Evolutionary conservation across 305 asterid species (phyloP), one percentile per base, ranked within the genome.

Genomic region (Ajuga reptans): DNA sequence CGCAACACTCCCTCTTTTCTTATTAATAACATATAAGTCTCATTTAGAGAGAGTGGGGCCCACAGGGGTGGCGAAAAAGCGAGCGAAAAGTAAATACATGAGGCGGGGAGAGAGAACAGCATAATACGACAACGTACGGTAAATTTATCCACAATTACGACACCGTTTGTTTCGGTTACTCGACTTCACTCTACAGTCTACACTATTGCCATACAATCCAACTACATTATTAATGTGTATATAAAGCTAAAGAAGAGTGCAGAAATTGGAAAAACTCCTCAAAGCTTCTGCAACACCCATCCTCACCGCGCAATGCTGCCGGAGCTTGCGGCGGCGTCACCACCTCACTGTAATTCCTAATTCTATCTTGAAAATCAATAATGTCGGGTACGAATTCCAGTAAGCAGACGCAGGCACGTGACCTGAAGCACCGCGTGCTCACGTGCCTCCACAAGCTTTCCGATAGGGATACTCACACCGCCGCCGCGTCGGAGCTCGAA

Each of bases 381-480:
- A 85, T 85, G 89, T 55, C 87, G 73, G 73, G 9, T n/a, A 46
- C 78, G 61, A 68, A 72, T 50, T 7, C 72, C 75, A 60, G 64
- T 17, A 78, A 81, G 77, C 77, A 82, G 78, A 78, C 75, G 21
- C 89, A 76, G 70, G 81, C 89, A 43, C 91, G 96, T 66, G 96
- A 89, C 74, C 64, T 89, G 42, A 86, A 89, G 68, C 96, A 87
- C 68, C 83, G 83, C 15, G 87, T 86, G 12, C 92, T 87, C 77
- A 75, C 89, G 46, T 84, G 89, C 81, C 83, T 89, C 74, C 87
- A 87, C 86, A 86, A 82, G 68, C 95, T 89, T 76, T 78, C 96
- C 80, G 96, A 89, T 72, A 50, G 96, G 37, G 96, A 89, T 58
- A 89, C 96, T 18, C 87, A 86, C 77, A 66, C 88, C 63, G 76